These are phyloP conservation scores for Stemphylium vesicarium DNA, from an alignment of 2,329 filamentous ascomycete genomes.

Conservation along the genomic window DNA sequence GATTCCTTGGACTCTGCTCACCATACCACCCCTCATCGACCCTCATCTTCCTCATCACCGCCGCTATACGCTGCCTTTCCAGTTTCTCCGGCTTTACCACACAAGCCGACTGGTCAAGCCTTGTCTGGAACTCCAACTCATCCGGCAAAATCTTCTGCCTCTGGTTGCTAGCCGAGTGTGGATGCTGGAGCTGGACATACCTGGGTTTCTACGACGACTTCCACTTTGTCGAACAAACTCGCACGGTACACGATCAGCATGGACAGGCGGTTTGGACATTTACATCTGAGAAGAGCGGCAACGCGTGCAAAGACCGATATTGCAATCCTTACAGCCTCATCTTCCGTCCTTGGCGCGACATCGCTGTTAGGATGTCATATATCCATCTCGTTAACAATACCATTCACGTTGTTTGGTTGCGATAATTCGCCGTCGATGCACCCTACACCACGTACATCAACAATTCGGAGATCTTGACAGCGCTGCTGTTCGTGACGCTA, in stretches of 20 bases:
- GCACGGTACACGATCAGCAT: not conserved
- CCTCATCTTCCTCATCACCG: too few relatives aligned
- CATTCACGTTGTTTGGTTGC: not conserved
- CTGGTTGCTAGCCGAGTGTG: not conserved
- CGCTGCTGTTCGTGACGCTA: not conserved
- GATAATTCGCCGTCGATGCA: not conserved
- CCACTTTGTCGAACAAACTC: not conserved
- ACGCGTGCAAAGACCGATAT: accelerated
- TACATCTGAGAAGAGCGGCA: not conserved
- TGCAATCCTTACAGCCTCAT: not conserved
- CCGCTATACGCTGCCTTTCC: too few relatives aligned
- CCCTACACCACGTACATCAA: conserved; percentile 1
- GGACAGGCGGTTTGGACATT: not conserved
- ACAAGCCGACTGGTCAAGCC: too few relatives aligned
- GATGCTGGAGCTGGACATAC: not conserved
- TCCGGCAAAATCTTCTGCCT: not conserved
- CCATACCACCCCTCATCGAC: too few relatives aligned
- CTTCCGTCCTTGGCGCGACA: conserved; percentile 1
- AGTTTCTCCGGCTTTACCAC: too few relatives aligned
- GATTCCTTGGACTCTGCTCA: too few relatives aligned
- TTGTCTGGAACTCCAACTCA: too few relatives aligned
- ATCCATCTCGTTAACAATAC: not conserved
- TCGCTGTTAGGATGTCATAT: not conserved
- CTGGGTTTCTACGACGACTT: conserved; percentile 2
- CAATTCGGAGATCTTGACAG: not conserved